phyloP scores from a whole-genome alignment of 2,329 filamentous ascomycete genomes.

The Calonectria hongkongensis region DNA sequence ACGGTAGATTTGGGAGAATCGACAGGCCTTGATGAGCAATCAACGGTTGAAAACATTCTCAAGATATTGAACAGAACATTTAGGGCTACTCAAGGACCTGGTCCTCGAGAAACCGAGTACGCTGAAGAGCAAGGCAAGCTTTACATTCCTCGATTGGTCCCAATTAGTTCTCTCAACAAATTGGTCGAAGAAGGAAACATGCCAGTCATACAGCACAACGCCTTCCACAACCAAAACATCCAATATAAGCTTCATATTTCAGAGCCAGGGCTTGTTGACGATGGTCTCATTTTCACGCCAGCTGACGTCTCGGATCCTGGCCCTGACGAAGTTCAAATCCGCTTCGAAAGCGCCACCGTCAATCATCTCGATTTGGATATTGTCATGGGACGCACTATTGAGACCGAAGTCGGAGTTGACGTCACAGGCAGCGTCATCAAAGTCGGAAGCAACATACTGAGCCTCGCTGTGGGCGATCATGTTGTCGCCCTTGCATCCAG shows the following conservation, averaged over 20 bases:
- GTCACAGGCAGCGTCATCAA: constrained; percentile 61
- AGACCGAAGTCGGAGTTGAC: constrained; percentile 63
- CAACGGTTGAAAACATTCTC: constrained; percentile 49
- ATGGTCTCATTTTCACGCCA: constrained; percentile 53
- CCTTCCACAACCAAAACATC: constrained; percentile 47
- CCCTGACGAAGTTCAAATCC: constrained; percentile 63
- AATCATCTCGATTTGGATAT: constrained; percentile 61
- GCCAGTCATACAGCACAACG: constrained; percentile 33
- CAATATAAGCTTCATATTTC: constrained; percentile 52
- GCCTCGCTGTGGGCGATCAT: constrained; percentile 60
- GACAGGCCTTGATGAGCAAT: constrained; percentile 45
- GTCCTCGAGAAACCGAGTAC: constrained; percentile 65
- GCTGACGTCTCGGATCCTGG: constrained; percentile 47
- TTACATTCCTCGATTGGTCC: constrained; percentile 67
- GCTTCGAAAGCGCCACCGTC: constrained; percentile 61
- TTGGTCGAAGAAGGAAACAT: constrained; percentile 63
- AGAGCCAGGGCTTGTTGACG: constrained; percentile 53
- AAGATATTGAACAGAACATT: constrained; percentile 54
- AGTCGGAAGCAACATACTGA: constrained; percentile 57
- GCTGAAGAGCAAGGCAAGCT: constrained; percentile 61
- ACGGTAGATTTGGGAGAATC: constrained; percentile 63
- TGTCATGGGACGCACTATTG: constrained; percentile 56
- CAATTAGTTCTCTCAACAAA: constrained; percentile 63
- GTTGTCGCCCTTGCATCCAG: constrained; percentile 64
- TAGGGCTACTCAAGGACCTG: constrained; percentile 33